Percentiles rank a stretch among this genome's conserved stretches.
phyloP scores from a whole-genome alignment of 805 yeast genomes.

The Metschnikowia peoriensis region DNA sequence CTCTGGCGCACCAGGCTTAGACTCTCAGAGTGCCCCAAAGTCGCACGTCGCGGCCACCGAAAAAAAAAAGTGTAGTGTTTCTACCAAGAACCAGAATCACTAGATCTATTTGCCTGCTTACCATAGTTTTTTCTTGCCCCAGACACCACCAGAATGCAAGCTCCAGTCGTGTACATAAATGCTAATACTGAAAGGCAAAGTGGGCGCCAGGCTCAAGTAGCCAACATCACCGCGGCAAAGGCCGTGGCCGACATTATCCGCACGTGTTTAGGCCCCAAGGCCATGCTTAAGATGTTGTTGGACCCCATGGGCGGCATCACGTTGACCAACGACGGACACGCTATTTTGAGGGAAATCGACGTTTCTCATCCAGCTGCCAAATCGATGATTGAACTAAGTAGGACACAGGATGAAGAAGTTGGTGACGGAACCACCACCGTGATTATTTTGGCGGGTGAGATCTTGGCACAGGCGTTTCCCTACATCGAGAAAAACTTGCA shows the following conservation, averaged over 20 bases:
- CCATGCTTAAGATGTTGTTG: constrained; percentile 95
- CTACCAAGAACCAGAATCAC: constrained; percentile 5
- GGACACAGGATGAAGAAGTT: constrained; percentile 98
- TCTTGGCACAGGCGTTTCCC: constrained; percentile 91
- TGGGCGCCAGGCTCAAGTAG: constrained; percentile 95
- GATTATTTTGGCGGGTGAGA: constrained; percentile 95
- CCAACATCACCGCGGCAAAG: constrained; percentile 98
- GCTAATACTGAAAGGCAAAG: constrained; percentile 90
- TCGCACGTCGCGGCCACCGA: background rate
- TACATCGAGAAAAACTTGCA: constrained; percentile 93
- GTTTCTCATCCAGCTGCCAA: constrained; percentile 99
- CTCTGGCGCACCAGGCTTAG: background rate
- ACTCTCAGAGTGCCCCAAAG: background rate
- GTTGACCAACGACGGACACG: constrained; percentile 97
- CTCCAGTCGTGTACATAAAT: constrained; percentile 52
- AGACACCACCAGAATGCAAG: constrained; percentile 36
- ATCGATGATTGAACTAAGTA: constrained; percentile 92
- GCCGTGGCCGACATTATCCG: constrained; percentile 97
- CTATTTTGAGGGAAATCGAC: constrained; percentile 94
- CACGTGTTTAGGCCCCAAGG: constrained; percentile 98
- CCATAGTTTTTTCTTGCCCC: background rate
- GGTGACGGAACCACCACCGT: constrained; percentile 99
- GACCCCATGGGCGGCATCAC: constrained; percentile 98
- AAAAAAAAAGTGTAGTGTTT: constrained; percentile 8
- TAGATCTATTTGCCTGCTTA: background rate